Conservation (phyloP, 495 filamentous ascomycete species). For the Penicillium arizonense region DNA sequence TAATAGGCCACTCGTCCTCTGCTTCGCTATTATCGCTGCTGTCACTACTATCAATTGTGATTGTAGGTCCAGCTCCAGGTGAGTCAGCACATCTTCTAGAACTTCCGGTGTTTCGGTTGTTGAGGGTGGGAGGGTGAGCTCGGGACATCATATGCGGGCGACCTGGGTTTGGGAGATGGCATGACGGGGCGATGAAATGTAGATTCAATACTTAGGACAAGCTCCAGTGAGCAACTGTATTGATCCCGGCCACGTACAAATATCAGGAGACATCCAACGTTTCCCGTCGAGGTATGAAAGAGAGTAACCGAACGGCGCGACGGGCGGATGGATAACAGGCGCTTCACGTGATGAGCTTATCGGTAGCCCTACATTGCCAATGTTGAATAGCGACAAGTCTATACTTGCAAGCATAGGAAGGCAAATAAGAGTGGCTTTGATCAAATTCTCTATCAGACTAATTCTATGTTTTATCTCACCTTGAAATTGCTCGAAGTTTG, state of each 20-base stretch:
- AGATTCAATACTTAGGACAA: background rate
- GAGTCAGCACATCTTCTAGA: slow-evolving; percentile 1
- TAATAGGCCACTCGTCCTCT: slow-evolving; percentile 33
- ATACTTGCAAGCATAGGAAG: too few species aligned
- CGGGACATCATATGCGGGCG: slow-evolving; percentile 6
- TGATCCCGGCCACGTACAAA: background rate
- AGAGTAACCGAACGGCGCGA: slow-evolving; percentile 11
- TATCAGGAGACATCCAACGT: slow-evolving; percentile 2
- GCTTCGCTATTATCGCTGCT: slow-evolving; percentile 1
- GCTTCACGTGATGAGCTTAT: slow-evolving; percentile 20
- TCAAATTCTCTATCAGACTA: too few species aligned
- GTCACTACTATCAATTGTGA: slow-evolving; percentile 4
- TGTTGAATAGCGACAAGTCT: too few species aligned
- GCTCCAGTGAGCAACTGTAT: background rate
- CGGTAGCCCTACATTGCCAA: slow-evolving; percentile 7
- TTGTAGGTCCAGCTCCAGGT: background rate
- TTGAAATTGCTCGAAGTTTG: too few species aligned
- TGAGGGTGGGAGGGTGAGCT: background rate
- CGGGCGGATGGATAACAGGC: slow-evolving; percentile 3
- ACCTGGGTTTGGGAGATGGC: background rate
- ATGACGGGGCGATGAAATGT: slow-evolving; percentile 3
- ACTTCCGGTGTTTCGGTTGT: background rate
- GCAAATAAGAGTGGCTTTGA: too few species aligned
- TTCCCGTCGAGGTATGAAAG: slow-evolving; percentile 11
- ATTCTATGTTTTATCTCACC: too few species aligned